Evolutionary conservation across 2,329 filamentous ascomycete genomes (phyloP).

Genomic region (Fulvia fulva): DNA sequence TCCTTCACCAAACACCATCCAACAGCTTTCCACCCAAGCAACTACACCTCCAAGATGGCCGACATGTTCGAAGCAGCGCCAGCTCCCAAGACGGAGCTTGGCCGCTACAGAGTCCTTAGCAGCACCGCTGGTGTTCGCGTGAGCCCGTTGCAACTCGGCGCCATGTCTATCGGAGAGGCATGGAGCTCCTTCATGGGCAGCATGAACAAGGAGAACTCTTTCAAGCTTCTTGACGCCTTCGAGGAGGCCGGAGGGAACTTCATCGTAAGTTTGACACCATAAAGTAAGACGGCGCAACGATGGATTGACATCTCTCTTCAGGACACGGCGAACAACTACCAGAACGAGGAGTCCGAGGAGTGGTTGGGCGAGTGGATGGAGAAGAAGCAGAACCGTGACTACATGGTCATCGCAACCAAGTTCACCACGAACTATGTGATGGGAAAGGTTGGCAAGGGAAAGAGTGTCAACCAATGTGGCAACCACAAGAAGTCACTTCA

Average conservation of each 20-base stretch:
- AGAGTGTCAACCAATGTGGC: constrained; percentile 57
- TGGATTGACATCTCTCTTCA: not conserved
- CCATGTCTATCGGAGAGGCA: constrained; percentile 61
- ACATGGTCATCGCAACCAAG: constrained; percentile 42
- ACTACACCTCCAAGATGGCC: constrained; percentile 8
- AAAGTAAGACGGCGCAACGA: not conserved
- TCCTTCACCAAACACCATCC: not conserved
- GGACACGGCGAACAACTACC: constrained; percentile 37
- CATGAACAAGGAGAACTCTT: constrained; percentile 59
- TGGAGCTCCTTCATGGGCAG: constrained; percentile 59
- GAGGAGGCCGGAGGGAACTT: constrained; percentile 36
- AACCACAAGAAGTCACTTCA: constrained; percentile 61
- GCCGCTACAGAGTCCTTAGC: constrained; percentile 51
- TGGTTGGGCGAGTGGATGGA: constrained; percentile 46
- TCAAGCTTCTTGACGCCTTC: constrained; percentile 49
- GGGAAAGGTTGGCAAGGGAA: constrained; percentile 43
- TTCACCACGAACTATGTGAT: constrained; percentile 32
- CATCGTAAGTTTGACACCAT: constrained; percentile 22
- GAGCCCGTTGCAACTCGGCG: constrained; percentile 50
- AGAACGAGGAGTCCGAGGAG: constrained; percentile 39
- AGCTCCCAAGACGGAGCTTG: constrained; percentile 52
- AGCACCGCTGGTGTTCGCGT: constrained; percentile 49
- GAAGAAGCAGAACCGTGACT: constrained; percentile 35
- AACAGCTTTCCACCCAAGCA: not conserved
- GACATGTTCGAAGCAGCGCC: constrained; percentile 33